Evolutionary conservation across 2,329 filamentous ascomycete species (phyloP), one percentile per base, ranked within the genome.

Genomic region (Cercospora brassicicola): DNA sequence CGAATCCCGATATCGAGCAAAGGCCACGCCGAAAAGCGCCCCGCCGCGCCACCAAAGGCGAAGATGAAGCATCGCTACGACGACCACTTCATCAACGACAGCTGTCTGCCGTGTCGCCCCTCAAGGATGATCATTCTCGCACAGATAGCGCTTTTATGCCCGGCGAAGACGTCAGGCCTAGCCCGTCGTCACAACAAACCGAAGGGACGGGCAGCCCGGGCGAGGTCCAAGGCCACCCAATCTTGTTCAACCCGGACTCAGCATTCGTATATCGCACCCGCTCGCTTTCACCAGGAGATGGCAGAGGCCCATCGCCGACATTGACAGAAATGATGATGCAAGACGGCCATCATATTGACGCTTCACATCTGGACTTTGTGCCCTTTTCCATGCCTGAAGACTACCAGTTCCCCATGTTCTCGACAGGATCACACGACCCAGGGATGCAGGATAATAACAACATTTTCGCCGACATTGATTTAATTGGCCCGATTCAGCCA

Each of bases 291-390:
- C 65, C 72, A 6, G 62, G 57, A 53, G 36, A 61, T 56, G 48
- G 65, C 30, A 48, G 61, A 51, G 71, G 65, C 30, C 66, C 64
- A 7, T 76, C 76, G 4, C 76, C 76, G 7, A 77, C 76, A 2
- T 62, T 77, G 48, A 77, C 75, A 15, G 76, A 77, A 53, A 73
- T 75, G n/a, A 73, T 75, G 18, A 59, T 76, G 28, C 67, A 69
- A 42, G 70, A 74, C n/a, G 65, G 72, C 62, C 67, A 67, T 7
- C 61, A 70, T 51, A 65, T 71, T 20, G 30, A 68, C 48, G 31
- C 45, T 26, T 36, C 31, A 4, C 66, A 66, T 18, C 69, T 67
- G 36, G 73, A 76, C 56, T 75, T 74, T 62, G 68, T 75, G 42
- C 67, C 73, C 36, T 76, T 75, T 66, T 71, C 68, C 4, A 65